Percentiles rank a stretch among this genome's conserved stretches.
Conservation (phyloP, 2,329 filamentous ascomycete genomes). For the Sphaerulina vaccinii region DNA sequence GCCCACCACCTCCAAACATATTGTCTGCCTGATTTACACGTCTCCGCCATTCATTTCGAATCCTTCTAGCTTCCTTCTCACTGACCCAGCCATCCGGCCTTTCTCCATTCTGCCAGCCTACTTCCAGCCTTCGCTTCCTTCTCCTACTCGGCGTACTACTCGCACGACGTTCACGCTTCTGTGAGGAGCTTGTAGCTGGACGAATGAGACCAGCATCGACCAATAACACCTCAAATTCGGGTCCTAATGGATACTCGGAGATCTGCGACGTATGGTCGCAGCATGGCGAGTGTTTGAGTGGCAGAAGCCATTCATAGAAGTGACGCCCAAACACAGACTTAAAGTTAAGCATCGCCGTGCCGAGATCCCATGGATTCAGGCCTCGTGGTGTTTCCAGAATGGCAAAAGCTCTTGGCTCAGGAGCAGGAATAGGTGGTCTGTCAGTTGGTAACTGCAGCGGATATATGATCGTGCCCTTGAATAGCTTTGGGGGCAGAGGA, state of each 20-base stretch:
- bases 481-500: slow-evolving; percentile 26
- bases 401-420: slow-evolving; percentile 64
- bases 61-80: slow-evolving; percentile 34
- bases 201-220: slow-evolving; percentile 33
- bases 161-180: slow-evolving; percentile 14
- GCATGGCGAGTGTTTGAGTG: slow-evolving; percentile 72
- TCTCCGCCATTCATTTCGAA: slow-evolving; percentile 25
- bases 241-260: slow-evolving; percentile 38
- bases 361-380: slow-evolving; percentile 84
- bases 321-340: slow-evolving; percentile 74
- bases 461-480: slow-evolving; percentile 56
- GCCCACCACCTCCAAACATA: not conserved
- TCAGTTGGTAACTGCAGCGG: slow-evolving; percentile 47
- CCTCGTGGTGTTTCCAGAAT: slow-evolving; percentile 70
- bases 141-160: slow-evolving; percentile 18
- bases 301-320: slow-evolving; percentile 75
- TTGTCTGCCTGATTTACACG: slow-evolving; percentile 14
- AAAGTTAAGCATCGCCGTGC: slow-evolving; percentile 64
- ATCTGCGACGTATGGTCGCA: slow-evolving; percentile 53
- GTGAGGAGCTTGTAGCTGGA: slow-evolving; percentile 8
- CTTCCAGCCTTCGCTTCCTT: slow-evolving; percentile 28
- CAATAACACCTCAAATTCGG: slow-evolving; percentile 37
- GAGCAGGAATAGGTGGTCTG: slow-evolving; percentile 37
- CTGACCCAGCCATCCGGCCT: slow-evolving; percentile 35
- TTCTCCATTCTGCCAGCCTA: slow-evolving; percentile 38